Base-by-base conservation (phyloP, 441 rosid species). In the Mallotus repandus region DNA sequence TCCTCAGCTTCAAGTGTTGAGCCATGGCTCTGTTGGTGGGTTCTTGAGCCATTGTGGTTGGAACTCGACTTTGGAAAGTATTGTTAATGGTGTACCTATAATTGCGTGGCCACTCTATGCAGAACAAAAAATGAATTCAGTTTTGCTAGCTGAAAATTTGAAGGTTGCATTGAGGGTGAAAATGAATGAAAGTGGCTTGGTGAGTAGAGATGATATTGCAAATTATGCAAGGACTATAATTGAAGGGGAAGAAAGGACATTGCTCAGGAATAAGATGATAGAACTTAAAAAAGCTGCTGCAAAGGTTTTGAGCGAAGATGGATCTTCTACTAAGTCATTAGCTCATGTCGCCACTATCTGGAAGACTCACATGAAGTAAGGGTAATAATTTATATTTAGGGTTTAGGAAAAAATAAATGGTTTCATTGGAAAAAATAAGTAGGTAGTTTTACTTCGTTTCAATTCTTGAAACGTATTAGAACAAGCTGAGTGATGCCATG, bases 121-220 rank as follows among this genome's bases (percentile, higher is more conserved):
- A 25, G 29, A 25, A 1, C 29, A 25, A 1, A 25, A 25, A 25
- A 25, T 80, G 83, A 86, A 86, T 21, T 79, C 87, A 0, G 66
- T 74, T 15, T n/a, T 82, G 45, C 52, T 82, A 55, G 32, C 81
- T 14, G 77, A 74, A 54, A 86, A 62, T 66, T 12, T 81, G 16
- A 76, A 75, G 71, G 85, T 82, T n/a, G 85, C 85, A 0, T 22
- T 71, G 38, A 77, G 81, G 50, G 77, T 74, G 0, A 62, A 61
- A 49, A 65, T 12, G 5, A 43, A 58, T 1, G 77, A 55, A 70
- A 70, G 74, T 19, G 80, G 84, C 4, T 9, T 80, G 32, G 82
- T 86, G 52, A 72, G 70, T 16, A 52, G 77, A 45, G 78, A 25
- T 25, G 29, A 25, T 25, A 25, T 25, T 25, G 29, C 29, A 25